These are phyloP conservation scores for Paratinospora sagittata DNA, from an alignment of 164 flowering plant genomes.

Conservation along the genomic window DNA sequence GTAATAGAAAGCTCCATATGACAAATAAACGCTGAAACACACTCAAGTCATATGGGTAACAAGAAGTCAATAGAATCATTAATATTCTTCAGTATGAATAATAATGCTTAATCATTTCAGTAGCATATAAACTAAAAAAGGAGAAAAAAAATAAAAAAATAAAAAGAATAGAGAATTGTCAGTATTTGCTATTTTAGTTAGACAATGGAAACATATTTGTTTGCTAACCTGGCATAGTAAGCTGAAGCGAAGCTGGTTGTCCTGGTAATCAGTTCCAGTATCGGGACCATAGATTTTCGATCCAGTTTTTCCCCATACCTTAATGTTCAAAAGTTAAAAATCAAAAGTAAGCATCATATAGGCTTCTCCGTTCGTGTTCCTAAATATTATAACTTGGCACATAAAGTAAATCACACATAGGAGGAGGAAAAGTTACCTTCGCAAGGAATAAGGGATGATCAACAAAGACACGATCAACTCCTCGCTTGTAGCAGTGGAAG, in stretches of 20 bases:
- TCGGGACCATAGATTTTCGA: conserved; percentile 58
- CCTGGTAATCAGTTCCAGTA: conserved; percentile 65
- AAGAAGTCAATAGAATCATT: background rate
- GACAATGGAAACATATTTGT: background rate
- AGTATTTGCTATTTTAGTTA: background rate
- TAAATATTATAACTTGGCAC: background rate
- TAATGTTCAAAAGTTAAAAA: conserved; percentile 3
- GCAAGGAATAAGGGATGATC: conserved; percentile 89
- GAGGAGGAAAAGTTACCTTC: conserved; percentile 40
- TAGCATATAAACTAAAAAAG: background rate
- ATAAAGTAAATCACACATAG: background rate
- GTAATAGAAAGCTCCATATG: no score
- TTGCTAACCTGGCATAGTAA: conserved; percentile 55
- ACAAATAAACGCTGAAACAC: background rate
- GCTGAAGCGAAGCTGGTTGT: conserved; percentile 74
- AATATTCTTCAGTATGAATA: background rate
- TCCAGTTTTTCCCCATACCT: conserved; percentile 70
- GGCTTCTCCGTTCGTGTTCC: background rate
- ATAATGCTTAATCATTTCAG: background rate
- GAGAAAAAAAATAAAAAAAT: no score
- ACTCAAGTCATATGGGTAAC: background rate
- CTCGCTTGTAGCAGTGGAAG: conserved; percentile 93
- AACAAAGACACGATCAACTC: conserved; percentile 93
- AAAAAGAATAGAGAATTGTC: background rate
- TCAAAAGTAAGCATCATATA: conserved; percentile 5